Evolutionary conservation across 2,329 filamentous ascomycete genomes (phyloP).

Genomic region (Phialemoniopsis sp.): DNA sequence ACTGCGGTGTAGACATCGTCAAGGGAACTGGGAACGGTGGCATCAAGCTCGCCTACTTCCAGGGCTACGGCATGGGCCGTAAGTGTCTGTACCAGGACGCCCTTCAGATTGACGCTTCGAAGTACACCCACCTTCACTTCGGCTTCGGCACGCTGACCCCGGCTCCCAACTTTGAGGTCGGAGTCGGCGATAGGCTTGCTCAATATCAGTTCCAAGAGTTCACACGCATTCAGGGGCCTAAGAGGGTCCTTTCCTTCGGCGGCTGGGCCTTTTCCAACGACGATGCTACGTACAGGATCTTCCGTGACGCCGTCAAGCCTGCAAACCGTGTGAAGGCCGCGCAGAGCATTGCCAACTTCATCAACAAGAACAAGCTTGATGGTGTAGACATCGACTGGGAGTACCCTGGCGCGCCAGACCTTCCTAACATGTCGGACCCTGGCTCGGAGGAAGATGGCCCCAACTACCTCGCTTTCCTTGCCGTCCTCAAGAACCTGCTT

Average conservation of each 20-base stretch:
- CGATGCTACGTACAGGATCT: constrained; percentile 1
- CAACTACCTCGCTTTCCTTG: constrained; percentile 19
- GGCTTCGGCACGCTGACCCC: constrained; percentile 20
- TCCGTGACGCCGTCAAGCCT: background rate
- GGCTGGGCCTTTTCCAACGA: constrained; percentile 25
- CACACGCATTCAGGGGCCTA: constrained; percentile 28
- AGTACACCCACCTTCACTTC: constrained; percentile 24
- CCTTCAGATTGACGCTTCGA: constrained; percentile 11
- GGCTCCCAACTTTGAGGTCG: constrained; percentile 10
- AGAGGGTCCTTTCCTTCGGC: constrained; percentile 29
- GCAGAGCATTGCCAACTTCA: constrained; percentile 14
- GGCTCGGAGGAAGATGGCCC: constrained; percentile 15
- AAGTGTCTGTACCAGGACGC: constrained; percentile 21
- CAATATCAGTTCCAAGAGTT: constrained; percentile 20
- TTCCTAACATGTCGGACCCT: constrained; percentile 12
- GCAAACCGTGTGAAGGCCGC: constrained; percentile 10
- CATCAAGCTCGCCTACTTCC: constrained; percentile 25
- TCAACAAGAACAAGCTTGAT: constrained; percentile 15
- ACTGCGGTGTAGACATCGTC: constrained; percentile 26
- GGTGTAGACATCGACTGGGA: constrained; percentile 43
- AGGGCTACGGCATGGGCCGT: constrained; percentile 23
- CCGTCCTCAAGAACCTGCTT: constrained; percentile 10
- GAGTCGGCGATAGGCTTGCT: constrained; percentile 18
- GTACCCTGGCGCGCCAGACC: constrained; percentile 26
- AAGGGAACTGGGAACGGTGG: too few relatives aligned